Conservation (phyloP, 495 filamentous ascomycete species). For the Tuber aestivum region DNA sequence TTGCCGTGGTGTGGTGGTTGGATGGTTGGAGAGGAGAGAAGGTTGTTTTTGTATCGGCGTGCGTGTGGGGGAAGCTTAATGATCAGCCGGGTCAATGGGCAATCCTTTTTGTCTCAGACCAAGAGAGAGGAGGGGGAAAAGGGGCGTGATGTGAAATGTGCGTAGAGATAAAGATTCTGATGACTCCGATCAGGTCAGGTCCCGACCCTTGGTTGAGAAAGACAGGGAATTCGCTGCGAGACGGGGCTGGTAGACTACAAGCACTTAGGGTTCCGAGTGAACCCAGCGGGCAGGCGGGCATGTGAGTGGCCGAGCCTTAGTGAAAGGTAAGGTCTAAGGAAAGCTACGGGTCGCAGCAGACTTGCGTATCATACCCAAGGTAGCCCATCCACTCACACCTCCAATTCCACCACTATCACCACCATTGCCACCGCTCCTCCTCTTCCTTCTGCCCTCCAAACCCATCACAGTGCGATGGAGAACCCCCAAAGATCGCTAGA, state of each 20-base stretch:
- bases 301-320: neutral
- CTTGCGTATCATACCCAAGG: neutral
- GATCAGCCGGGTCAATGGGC: neutral
- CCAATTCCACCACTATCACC: neutral
- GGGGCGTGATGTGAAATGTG: neutral
- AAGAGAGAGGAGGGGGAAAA: neutral
- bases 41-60: neutral
- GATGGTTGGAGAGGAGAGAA: neutral
- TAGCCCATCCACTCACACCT: neutral
- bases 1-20: neutral
- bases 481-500: constrained; percentile 53
- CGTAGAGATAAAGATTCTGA: neutral
- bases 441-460: neutral
- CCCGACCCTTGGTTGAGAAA: neutral
- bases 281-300: neutral
- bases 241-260: no score
- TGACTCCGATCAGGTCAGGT: neutral
- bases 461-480: constrained; percentile 20
- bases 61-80: neutral
- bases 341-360: neutral
- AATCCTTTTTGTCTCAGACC: neutral
- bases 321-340: neutral
- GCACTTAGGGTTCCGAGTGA: neutral
- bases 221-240: neutral
- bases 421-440: neutral